Conservation (phyloP, 768 basidiomycete species). For the Panus rudis region DNA sequence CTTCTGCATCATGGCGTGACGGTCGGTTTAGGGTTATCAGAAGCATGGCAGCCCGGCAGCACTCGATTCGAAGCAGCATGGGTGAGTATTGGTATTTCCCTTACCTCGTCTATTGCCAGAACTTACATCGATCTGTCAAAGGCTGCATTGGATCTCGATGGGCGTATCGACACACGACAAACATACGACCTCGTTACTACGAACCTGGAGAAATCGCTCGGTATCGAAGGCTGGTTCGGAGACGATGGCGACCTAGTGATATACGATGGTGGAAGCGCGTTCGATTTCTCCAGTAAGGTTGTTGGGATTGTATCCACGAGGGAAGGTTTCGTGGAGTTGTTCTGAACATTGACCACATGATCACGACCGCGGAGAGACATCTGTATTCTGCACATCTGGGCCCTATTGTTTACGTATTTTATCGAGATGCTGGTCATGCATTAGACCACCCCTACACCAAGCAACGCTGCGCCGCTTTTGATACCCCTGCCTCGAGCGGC, state of each 20-base stretch:
- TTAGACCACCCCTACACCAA: slow-evolving; percentile 47
- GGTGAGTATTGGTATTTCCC: slow-evolving; percentile 22
- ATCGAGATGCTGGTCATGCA: no score
- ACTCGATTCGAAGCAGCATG: slow-evolving; percentile 33
- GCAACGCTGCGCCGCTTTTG: slow-evolving; percentile 55
- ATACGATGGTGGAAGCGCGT: slow-evolving; percentile 23
- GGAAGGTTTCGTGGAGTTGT: slow-evolving; percentile 22
- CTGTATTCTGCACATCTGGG: no score
- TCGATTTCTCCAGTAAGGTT: slow-evolving; percentile 25
- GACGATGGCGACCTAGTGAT: slow-evolving; percentile 25
- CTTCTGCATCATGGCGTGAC: slow-evolving; percentile 57
- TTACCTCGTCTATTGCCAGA: neutral
- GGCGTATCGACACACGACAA: slow-evolving; percentile 26
- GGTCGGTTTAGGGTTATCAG: slow-evolving; percentile 47
- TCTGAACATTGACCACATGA: no score
- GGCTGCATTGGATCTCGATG: slow-evolving; percentile 35
- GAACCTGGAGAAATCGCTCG: slow-evolving; percentile 38
- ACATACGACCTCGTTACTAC: slow-evolving; percentile 31
- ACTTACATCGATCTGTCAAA: slow-evolving; percentile 10
- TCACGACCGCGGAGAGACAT: no score
- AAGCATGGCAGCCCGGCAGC: slow-evolving; percentile 26
- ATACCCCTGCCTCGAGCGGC: slow-evolving; percentile 68
- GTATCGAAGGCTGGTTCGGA: slow-evolving; percentile 34
- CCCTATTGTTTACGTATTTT: no score
- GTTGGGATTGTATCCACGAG: slow-evolving; percentile 23